Evolutionary conservation across 169 alveolate genomes (phyloP), one percentile per base, ranked within the genome.

Genomic region (Babesia sp.): DNA sequence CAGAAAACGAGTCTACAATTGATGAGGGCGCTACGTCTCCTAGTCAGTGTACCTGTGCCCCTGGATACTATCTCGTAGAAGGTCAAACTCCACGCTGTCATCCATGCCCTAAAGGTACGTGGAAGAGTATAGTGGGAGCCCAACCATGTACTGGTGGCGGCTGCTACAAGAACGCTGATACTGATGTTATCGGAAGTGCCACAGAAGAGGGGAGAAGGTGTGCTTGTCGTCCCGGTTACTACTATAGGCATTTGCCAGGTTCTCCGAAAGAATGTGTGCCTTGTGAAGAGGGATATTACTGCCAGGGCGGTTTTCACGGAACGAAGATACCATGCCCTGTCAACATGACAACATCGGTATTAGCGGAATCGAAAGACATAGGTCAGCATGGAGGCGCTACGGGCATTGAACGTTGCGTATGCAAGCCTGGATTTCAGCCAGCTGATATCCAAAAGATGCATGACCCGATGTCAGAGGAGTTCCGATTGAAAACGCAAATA

Each of bases 1-100:
- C 82, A 14, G 85, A 71, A 2, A 77, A 85, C 64, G 86, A 86
- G 63, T 76, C 88, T 50, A 91, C 94, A 12, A 76, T 83, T 36
- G 59, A 70, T 2, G 91, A 58, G 44, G 95, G 90, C 7, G 77
- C 95, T 42, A 76, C 80, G 42, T 84, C 92, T n/a, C 42, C 73
- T 16, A 74, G 84, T 20, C 92, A 88, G 53, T 91, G 95, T 53
- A 66, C 79, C 53, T 91, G 95, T 51, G 84, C 85, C 48, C 90
- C 90, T 37, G 95, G 95, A n/a, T 90, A 87, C 53, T 86, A 90
- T 61, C 51, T 54, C 22, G 44, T 33, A 14, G 55, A 48, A 18
- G 71, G 58, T 33, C 18, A 16, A 39, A 14, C 2, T 20, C 75
- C 71, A 3, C 58, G 67, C n/a, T 87, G 93, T 46, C 74, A 71